Conservation (phyloP, 192 early-diverging fungal genomes). For the Pilobolus umbonatus region DNA sequence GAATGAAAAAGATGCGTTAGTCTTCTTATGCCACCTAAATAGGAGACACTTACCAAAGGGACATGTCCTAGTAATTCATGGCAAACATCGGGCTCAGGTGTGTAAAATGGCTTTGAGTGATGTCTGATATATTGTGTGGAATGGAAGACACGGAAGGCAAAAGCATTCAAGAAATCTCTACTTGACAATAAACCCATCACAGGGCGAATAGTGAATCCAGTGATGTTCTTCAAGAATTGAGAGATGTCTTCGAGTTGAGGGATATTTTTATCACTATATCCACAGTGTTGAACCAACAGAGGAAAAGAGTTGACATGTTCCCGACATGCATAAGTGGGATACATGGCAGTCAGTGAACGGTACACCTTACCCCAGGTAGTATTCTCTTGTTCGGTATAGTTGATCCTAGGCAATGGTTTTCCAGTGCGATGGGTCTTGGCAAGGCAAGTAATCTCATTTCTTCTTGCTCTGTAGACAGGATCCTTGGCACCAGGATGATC, state of each 20-base stretch:
- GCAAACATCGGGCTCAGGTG: constrained; percentile 93
- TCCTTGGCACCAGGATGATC: constrained; percentile 95
- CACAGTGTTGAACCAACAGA: constrained; percentile 86
- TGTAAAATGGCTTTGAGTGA: constrained; percentile 84
- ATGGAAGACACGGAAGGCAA: constrained; percentile 97
- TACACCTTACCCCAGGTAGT: constrained; percentile 84
- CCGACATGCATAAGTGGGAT: constrained; percentile 83
- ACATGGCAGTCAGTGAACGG: constrained; percentile 67
- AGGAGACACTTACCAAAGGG: constrained; percentile 35
- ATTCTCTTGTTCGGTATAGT: constrained; percentile 77
- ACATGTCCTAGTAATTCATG: constrained; percentile 95
- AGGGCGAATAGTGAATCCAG: constrained; percentile 91
- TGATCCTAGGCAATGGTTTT: constrained; percentile 70
- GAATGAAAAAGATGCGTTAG: background rate
- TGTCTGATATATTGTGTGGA: constrained; percentile 98
- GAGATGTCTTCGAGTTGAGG: constrained; percentile 90
- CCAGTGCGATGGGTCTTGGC: constrained; percentile 79
- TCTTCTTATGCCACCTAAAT: background rate
- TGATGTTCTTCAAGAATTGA: constrained; percentile 87
- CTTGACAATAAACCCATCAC: constrained; percentile 91
- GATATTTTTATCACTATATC: constrained; percentile 76
- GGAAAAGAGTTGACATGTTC: constrained; percentile 91
- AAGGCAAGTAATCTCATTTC: constrained; percentile 76
- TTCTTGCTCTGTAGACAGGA: constrained; percentile 74
- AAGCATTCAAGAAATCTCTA: constrained; percentile 91